Percentiles rank a stretch among this genome's conserved stretches.
phyloP scores from a whole-genome alignment of 257 asterid species.

The Rehmannia glutinosa region DNA sequence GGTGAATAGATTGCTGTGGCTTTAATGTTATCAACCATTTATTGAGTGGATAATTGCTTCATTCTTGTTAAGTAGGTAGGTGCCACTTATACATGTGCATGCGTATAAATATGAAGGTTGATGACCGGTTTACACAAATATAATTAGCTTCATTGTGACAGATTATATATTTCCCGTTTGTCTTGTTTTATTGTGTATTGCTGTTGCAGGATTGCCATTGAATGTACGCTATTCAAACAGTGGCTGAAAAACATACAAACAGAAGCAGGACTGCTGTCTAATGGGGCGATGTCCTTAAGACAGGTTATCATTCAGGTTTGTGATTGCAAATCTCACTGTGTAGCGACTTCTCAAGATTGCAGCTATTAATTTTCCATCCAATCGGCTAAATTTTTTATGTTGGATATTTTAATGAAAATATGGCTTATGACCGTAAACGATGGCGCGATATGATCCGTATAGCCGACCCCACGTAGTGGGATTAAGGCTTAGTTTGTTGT shows the following conservation, averaged over 20 bases:
- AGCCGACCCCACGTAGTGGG: too few relatives aligned
- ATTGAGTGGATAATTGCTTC: background rate
- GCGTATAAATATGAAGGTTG: background rate
- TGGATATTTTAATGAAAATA: too few relatives aligned
- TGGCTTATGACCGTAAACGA: too few relatives aligned
- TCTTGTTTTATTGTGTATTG: background rate
- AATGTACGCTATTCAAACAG: conserved; percentile 66
- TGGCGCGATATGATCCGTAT: too few relatives aligned
- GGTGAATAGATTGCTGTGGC: background rate
- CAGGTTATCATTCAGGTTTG: conserved; percentile 81
- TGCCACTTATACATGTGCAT: background rate
- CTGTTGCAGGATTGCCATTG: conserved; percentile 77
- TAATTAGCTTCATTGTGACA: too few relatives aligned
- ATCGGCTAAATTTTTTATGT: background rate
- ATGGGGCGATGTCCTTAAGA: conserved; percentile 59
- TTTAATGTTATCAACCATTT: background rate
- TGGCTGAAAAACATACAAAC: conserved; percentile 79
- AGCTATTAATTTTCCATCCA: background rate
- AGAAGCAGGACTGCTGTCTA: conserved; percentile 60
- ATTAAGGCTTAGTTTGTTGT: too few relatives aligned
- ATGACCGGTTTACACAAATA: too few relatives aligned
- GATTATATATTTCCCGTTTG: background rate
- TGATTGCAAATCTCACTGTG: background rate
- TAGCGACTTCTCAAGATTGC: conserved; percentile 3
- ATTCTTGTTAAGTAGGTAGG: too few relatives aligned